phyloP scores from a whole-genome alignment of 371 early-diverging fungal genomes.

The Coemansia sp. region DNA sequence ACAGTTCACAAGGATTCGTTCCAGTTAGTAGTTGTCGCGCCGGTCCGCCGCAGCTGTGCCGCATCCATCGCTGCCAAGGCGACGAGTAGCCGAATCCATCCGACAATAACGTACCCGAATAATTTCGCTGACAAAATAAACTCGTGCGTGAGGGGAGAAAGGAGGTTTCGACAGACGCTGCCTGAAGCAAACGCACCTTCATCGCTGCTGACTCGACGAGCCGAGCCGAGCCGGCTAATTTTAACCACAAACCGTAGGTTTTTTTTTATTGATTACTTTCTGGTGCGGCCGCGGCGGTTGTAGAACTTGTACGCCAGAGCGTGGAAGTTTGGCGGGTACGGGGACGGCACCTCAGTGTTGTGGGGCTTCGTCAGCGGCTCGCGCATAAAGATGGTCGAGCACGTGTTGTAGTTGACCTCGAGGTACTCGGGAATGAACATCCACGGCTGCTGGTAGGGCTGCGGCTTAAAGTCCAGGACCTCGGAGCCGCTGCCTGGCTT shows the following conservation, averaged over 20 bases:
- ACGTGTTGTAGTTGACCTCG: slow-evolving; percentile 94
- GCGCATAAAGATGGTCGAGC: slow-evolving; percentile 85
- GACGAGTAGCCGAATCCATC: neutral
- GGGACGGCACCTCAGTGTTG: slow-evolving; percentile 90
- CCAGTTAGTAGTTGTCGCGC: slow-evolving; percentile 1
- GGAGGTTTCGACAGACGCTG: slow-evolving; percentile 3
- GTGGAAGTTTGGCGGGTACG: slow-evolving; percentile 87
- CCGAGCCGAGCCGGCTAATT: slow-evolving; percentile 4
- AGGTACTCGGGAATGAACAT: slow-evolving; percentile 95
- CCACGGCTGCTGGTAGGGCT: slow-evolving; percentile 89
- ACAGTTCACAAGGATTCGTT: neutral
- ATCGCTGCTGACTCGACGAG: neutral
- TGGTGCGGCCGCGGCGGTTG: slow-evolving; percentile 57
- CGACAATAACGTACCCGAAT: slow-evolving; percentile 3
- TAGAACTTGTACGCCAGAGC: slow-evolving; percentile 92
- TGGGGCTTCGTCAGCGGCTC: slow-evolving; percentile 84
- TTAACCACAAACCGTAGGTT: neutral
- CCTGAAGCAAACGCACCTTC: neutral
- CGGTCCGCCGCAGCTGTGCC: neutral
- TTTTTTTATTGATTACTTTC: slow-evolving; percentile 19
- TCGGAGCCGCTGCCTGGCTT: slow-evolving; percentile 35
- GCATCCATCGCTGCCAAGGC: slow-evolving; percentile 3
- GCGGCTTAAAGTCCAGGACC: slow-evolving; percentile 69
- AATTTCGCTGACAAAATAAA: slow-evolving; percentile 4
- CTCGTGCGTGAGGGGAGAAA: slow-evolving; percentile 11